Base-by-base conservation (phyloP, 805 yeast species). In the Metschnikowia santaceciliae region DNA sequence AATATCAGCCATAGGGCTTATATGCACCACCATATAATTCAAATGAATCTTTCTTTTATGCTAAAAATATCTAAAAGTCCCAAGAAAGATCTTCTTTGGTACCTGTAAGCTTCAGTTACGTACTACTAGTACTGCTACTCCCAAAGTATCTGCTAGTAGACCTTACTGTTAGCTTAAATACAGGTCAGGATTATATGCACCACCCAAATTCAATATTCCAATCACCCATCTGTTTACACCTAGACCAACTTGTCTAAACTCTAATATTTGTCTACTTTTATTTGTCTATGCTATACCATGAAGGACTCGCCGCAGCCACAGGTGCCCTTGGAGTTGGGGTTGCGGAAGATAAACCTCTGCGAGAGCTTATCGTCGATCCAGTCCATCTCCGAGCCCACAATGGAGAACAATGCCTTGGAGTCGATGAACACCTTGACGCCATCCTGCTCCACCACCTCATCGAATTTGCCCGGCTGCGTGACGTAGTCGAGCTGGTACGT, bases 251-350 rank as follows among this genome's bases (percentile, higher is more conserved):
- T 22, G 10, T 14, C 15, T n/a, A 33, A 8, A 33, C 15, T 33
- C 36, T 6, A 14, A 6, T 3, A 33, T 14, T 4, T 33, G 4
- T n/a, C 36, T n/a, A 3, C n/a, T 33, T 14, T n/a, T n/a, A n/a
- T 7, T 20, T 5, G 19, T 19, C 19, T 22, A 17, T n/a, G 36
- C 17, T 37, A 37, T 7, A 92, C 97, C 97, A 91, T 94, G 68
- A 94, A 94, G 4, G 97, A 89, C 73, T 94, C 99, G 49, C 99
- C 99, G 69, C 99, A 94, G 11, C 99, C 99, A 71, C 99, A 94
- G 46, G 96, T 88, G 32, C 98, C 99, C 74, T 92, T 94, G 37
- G 96, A 87, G 71, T 94, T 94, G 55, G 99, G 99, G 68, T 94
- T 94, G 65, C 80, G 86, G 77, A 94, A 94, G 17, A 94, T 90